Base-by-base conservation (phyloP, 2,329 filamentous ascomycete genomes). In the Leptographium lundbergii region DNA sequence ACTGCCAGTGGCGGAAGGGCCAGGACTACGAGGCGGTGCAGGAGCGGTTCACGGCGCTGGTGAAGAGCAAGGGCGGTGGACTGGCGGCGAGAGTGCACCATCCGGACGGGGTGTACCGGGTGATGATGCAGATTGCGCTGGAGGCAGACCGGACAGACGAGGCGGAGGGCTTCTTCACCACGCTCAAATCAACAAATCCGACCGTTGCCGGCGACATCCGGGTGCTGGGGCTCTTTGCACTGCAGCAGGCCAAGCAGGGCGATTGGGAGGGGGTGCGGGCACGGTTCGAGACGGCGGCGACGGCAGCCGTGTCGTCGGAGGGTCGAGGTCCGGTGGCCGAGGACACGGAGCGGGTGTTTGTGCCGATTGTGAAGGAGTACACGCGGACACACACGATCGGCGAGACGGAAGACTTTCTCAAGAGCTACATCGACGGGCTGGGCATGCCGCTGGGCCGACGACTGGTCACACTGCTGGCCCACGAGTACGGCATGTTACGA, bases 351-450 rank as follows among this genome's bases (percentile, higher is more conserved):
- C 60, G 56, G 13, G 68, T 68, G 5, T 74, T 77, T 57, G 66
- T 71, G 13, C 67, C 69, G 11, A 64, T 77, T 24, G 66, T 75
- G 29, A 71, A 76, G 60, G 61, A 69, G n/a, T 76, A 71, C 62
- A 65, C 68, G 17, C 64, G 68, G n/a, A 65, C 59, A 10, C 75
- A 77, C 61, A 69, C 71, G 3, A 70, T 70, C 45, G 64, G 65
- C 22, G 73, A 77, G 61, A 70, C 70, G 6, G 73, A 73, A 60
- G 67, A 67, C 6, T 75, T 77, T 47, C 61, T 75, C 42, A 96
- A 68, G 55, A 62, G 60, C n/a, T 77, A 71, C 56, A 65, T 69
- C 4, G 63, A 66, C 17, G 67, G 70, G 22, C 64, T 75, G 50
- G 66, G 67, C 27, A 65, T 77, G 9, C 67, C 67, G 5, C 61